Evolutionary conservation across 805 yeast species (phyloP), one percentile per base, ranked within the genome.

Genomic region (Trichomonascus vanleenenianus): DNA sequence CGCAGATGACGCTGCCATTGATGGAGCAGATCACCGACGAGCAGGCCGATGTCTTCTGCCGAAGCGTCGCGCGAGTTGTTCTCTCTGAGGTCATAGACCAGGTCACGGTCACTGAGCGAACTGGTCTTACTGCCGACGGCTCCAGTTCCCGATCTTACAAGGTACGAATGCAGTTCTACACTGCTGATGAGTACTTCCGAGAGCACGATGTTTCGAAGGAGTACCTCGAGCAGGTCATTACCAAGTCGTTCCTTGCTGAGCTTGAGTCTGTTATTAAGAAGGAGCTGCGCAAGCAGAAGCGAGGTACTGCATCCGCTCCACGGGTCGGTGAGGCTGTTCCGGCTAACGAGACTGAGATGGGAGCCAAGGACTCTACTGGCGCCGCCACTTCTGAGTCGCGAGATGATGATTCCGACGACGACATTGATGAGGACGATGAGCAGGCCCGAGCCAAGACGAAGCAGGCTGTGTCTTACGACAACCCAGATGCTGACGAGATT

Each of bases 1-100:
- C 99, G 39, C 97, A 93, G 70, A 93, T 93, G 98, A 79, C 93
- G 2, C 71, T 93, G 56, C 98, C 98, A 22, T 74, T 93, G 40
- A 70, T 78, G 59, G 68, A 73, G 31, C 94, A 85, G 58, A 93
- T 94, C 44, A 73, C 75, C 40, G 96, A 91, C 64, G 84, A 76
- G 20, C 79, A 81, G 63, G 97, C 97, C 2, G 96, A 88, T 58
- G 78, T 86, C 3, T 93, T 94, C 80, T 84, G 95, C 68, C 87
- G 87, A 67, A 79, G 93, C 31, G 82, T 91, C 47, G 86, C 94
- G 32, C 80, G 78, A 60, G 93, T 93, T 56, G 73, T 78, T 45
- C 74, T 93, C 54, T 83, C 96, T 35, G 96, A 94, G 72, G 80
- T 93, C 54, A 81, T 91, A 57, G 95, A 89, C 59, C 74, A 75